Evolutionary conservation across 1,139 yeast species (phyloP).

Genomic region (Saccharomycopsis hybrid): DNA sequence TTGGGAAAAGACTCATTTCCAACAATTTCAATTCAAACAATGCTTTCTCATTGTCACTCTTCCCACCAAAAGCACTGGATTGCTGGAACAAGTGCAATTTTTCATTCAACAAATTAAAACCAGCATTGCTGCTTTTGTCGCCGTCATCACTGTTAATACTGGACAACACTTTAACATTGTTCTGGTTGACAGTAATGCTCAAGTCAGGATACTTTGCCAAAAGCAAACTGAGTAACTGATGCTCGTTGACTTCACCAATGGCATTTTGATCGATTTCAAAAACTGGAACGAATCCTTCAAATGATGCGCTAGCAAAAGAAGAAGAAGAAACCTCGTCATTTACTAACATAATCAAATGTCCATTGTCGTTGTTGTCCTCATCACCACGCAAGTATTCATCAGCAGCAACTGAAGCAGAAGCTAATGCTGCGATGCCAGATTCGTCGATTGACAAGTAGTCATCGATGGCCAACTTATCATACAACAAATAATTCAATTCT

Average conservation of each 20-base stretch:
- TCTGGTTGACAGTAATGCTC: constrained; percentile 2
- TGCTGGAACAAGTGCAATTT: neutral
- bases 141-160: neutral
- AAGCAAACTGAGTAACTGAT: constrained; percentile 4
- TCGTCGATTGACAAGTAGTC: constrained; percentile 9
- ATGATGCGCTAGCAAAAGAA: neutral
- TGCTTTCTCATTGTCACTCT: constrained; percentile 2
- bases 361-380: constrained; percentile 1
- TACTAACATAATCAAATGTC: constrained; percentile 9
- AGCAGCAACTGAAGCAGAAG: neutral
- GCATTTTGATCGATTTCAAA: constrained; percentile 1
- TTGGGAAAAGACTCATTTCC: constrained; percentile 12
- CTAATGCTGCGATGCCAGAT: constrained; percentile 2
- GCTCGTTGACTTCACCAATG: neutral
- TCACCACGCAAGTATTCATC: neutral
- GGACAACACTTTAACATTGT: constrained; percentile 7
- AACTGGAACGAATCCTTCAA: neutral
- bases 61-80: neutral
- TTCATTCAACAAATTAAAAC: neutral
- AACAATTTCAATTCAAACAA: constrained; percentile 6
- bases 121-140: neutral
- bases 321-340: neutral
- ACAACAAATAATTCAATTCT: constrained; percentile 14
- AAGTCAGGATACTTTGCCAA: constrained; percentile 9
- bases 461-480: constrained; percentile 18